Evolutionary conservation across 306 rosid species (phyloP), one percentile per base, ranked within the genome.

Genomic region (Potentilla sterilis): DNA sequence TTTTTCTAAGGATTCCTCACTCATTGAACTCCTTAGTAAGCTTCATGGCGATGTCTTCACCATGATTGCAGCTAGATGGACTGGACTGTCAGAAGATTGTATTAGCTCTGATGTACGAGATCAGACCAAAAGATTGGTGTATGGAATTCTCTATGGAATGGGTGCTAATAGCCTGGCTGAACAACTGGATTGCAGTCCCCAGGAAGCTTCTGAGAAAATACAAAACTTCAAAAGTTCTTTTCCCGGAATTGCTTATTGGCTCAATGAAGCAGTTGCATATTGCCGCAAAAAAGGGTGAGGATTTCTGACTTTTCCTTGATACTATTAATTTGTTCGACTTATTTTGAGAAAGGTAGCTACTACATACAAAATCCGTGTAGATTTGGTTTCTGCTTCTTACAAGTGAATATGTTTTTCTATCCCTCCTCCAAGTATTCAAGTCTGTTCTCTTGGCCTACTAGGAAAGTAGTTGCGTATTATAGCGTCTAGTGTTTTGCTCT

Each of bases 111-210:
- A 80, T 70, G 91, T 86, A 81, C 88, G 98, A 83, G 96, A 95
- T 49, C 96, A 90, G 79, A 92, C 95, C 81, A 95, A 95, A 86
- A 86, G 83, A 85, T 83, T 95, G 92, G 93, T 95, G 15, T 95
- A 95, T 65, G 98, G 98, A 63, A 92, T 95, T 83, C 98, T 95
- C 72, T 95, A 95, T 81, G 98, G 97, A 79, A 95, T 95, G 98
- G 98, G 97, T 79, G 85, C 88, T 41, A 92, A 87, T 74, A 78
- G 91, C 85, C 98, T 95, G 73, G 93, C 97, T 34, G 94, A 90
- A 74, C 96, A 92, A 76, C 82, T 95, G 78, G 90, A 83, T 44
- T 95, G 98, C 82, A 75, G 89, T 74, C 74, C 82, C 14, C 97
- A 80, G 59, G 96, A 92, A 80, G 98, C 98, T 81, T 84, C 85